Conservation (phyloP, 345 rosid genomes). For the Adansonia digitata region DNA sequence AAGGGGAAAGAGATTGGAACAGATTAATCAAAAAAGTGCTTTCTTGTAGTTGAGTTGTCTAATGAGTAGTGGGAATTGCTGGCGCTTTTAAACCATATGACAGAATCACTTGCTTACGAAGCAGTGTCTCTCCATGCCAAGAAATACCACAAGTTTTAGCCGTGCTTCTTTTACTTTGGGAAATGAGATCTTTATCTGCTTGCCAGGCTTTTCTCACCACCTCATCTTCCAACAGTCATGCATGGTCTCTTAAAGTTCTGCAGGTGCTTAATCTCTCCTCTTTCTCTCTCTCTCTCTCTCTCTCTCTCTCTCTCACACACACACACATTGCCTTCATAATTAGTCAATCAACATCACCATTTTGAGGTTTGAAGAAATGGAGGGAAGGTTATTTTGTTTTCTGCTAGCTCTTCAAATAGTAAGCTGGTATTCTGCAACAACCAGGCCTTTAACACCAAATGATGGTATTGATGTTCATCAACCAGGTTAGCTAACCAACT, state of each 20-base stretch:
- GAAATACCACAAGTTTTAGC: constrained; percentile 14
- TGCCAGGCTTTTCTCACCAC: not conserved
- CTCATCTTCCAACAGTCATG: constrained; percentile 14
- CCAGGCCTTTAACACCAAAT: constrained; percentile 41
- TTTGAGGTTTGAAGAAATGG: constrained; percentile 30
- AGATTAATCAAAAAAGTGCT: not conserved
- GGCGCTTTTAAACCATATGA: constrained; percentile 5
- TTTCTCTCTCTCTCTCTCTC: not conserved
- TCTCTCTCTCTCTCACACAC: too few species aligned
- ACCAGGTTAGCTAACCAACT: constrained; percentile 34
- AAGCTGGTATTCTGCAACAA: constrained; percentile 38
- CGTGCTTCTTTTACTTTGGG: constrained; percentile 19
- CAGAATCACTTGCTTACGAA: constrained; percentile 31
- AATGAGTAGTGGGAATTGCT: constrained; percentile 1
- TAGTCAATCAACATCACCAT: constrained; percentile 17
- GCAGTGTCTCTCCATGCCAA: constrained; percentile 23
- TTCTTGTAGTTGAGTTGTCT: constrained; percentile 26
- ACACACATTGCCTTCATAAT: constrained; percentile 8
- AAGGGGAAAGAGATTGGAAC: not conserved
- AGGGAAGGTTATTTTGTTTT: constrained; percentile 26
- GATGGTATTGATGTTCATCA: constrained; percentile 27
- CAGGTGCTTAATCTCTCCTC: not conserved
- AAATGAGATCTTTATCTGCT: constrained; percentile 17
- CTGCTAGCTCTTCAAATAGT: constrained; percentile 36
- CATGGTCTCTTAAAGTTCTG: constrained; percentile 11